Conservation (phyloP, 2,329 filamentous ascomycete genomes). For the Akanthomyces dipterigenus region DNA sequence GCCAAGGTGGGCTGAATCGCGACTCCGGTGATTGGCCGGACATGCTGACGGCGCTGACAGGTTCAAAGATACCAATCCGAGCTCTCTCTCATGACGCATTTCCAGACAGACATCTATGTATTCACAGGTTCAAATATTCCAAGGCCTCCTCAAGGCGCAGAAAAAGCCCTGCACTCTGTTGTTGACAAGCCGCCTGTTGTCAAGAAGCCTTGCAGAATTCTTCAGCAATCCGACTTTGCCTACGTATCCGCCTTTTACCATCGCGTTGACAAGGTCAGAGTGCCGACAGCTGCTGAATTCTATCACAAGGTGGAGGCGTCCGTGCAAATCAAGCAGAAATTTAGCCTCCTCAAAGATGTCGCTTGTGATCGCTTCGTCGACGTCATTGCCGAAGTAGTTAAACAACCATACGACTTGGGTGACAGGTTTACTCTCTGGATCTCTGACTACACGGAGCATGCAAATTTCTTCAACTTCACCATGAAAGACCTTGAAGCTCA, state of each 20-base stretch:
- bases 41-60: constrained; percentile 21
- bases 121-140: constrained; percentile 31
- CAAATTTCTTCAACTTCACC: constrained; percentile 48
- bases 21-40: not conserved
- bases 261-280: constrained; percentile 31
- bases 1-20: constrained; percentile 39
- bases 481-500: constrained; percentile 25
- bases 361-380: constrained; percentile 54
- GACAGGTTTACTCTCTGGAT: constrained; percentile 60
- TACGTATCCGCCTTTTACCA: constrained; percentile 46
- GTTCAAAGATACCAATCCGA: constrained; percentile 31
- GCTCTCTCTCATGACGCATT: constrained; percentile 39
- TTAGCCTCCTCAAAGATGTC: constrained; percentile 59
- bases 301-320: constrained; percentile 31
- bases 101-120: constrained; percentile 25
- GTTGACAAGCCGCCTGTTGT: constrained; percentile 15
- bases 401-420: constrained; percentile 34
- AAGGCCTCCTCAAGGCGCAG: constrained; percentile 30
- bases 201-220: constrained; percentile 17
- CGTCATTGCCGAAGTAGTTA: constrained; percentile 64
- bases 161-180: constrained; percentile 21
- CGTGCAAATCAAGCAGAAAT: constrained; percentile 46
- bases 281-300: constrained; percentile 42
- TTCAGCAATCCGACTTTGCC: constrained; percentile 25
- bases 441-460: constrained; percentile 75